Conservation (phyloP, 1,284 basidiomycete species). For the Apiotrichum gracile region DNA sequence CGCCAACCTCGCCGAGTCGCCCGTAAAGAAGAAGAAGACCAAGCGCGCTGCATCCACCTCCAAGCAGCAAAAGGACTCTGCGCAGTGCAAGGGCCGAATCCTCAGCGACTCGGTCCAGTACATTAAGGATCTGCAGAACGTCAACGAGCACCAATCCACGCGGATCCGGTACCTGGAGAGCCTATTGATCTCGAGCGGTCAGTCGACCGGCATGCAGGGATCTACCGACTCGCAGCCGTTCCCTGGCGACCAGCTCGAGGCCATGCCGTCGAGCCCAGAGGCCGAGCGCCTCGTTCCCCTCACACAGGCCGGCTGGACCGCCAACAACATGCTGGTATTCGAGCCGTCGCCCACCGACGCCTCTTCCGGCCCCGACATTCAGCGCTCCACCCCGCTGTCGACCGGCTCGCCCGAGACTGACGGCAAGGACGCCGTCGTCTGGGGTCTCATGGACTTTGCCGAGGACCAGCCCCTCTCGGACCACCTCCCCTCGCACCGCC, state of each 20-base stretch:
- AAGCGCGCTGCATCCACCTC: conserved; percentile 30
- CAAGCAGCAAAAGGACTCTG: conserved; percentile 32
- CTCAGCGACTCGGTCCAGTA: conserved; percentile 38
- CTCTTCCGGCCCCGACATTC: conserved; percentile 22
- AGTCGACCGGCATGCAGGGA: conserved; percentile 2
- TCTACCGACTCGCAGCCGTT: conserved; percentile 9
- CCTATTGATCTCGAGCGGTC: conserved; percentile 17
- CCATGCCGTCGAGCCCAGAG: conserved; percentile 35
- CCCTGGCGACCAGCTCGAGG: conserved; percentile 20
- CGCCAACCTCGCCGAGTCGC: conserved; percentile 8
- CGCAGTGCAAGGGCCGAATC: conserved; percentile 41
- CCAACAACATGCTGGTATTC: conserved; percentile 24
- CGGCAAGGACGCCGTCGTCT: conserved; percentile 18
- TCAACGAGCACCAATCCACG: conserved; percentile 28
- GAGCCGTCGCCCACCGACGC: conserved; percentile 30
- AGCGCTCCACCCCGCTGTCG: conserved; percentile 21
- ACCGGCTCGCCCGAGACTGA: conserved; percentile 20
- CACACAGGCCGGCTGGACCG: conserved; percentile 13
- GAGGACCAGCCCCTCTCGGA: conserved; percentile 1
- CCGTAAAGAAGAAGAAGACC: conserved; percentile 36
- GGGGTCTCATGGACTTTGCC: conserved; percentile 14
- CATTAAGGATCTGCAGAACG: conserved; percentile 34
- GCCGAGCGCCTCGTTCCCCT: conserved; percentile 26
- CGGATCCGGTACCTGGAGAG: conserved; percentile 37
- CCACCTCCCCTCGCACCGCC: background rate